A percentile compares a stretch with the other conserved stretches of the same genome.
phyloP scores from a whole-genome alignment of 352 stramenopile species.

The Phytopythium sindhum region DNA sequence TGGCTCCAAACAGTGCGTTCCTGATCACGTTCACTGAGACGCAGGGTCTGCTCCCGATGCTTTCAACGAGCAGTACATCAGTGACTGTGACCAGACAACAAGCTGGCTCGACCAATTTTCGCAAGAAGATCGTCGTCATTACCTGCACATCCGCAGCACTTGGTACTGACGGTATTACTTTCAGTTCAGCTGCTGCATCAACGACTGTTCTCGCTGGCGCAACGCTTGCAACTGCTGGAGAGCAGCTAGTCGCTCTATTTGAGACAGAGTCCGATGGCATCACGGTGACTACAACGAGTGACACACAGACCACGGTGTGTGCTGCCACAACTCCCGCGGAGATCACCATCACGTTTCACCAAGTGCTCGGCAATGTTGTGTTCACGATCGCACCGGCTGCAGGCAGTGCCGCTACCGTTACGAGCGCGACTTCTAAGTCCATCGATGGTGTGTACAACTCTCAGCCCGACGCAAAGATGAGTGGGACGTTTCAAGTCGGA shows the following conservation, averaged over 20 bases:
- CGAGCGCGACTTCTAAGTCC: conserved; percentile 23
- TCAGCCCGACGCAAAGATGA: conserved; percentile 46
- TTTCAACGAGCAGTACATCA: conserved; percentile 14
- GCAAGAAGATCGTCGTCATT: conserved; percentile 66
- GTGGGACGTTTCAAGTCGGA: conserved; percentile 74
- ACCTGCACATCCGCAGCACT: conserved; percentile 29
- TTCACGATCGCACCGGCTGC: conserved; percentile 21
- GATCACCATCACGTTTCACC: conserved; percentile 61
- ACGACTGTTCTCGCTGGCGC: conserved; percentile 20
- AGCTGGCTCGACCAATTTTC: conserved; percentile 49
- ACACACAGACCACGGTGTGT: conserved; percentile 38
- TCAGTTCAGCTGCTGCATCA: conserved; percentile 15
- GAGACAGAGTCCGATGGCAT: conserved; percentile 55
- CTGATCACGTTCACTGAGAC: conserved; percentile 55
- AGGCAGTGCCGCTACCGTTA: conserved; percentile 13
- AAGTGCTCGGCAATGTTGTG: conserved; percentile 48
- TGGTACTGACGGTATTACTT: conserved; percentile 23
- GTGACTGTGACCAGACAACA: conserved; percentile 27
- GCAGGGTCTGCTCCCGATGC: conserved; percentile 41
- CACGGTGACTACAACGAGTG: conserved; percentile 32
- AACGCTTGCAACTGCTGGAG: conserved; percentile 27
- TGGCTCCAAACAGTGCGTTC: conserved; percentile 24
- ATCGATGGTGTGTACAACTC: conserved; percentile 65
- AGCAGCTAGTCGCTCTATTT: conserved; percentile 45
- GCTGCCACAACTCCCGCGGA: conserved; percentile 15